phyloP scores from a whole-genome alignment of 257 asterid genomes.

The Asclepias syriaca region DNA sequence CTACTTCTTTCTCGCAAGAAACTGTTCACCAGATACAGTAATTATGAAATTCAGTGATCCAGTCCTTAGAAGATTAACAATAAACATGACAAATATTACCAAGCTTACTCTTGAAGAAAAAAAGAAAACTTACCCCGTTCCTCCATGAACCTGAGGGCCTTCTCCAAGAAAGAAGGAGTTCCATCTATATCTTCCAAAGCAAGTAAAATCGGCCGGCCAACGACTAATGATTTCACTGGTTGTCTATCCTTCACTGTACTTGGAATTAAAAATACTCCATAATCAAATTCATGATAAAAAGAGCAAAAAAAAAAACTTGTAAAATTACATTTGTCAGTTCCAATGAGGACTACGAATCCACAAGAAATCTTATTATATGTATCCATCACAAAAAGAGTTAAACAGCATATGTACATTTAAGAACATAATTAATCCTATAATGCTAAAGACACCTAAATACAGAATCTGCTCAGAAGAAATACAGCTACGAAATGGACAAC shows the following conservation, averaged over 20 bases:
- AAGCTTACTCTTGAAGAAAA: conserved; percentile 4
- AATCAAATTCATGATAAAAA: conserved; percentile 11
- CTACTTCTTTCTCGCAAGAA: background rate
- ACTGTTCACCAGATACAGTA: background rate
- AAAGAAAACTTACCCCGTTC: conserved; percentile 58
- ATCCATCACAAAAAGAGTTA: background rate
- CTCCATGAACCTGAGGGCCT: conserved; percentile 90
- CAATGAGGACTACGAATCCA: background rate
- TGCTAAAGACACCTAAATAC: background rate
- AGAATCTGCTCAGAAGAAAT: background rate
- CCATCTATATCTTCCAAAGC: conserved; percentile 98
- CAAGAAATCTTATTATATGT: background rate
- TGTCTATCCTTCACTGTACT: conserved; percentile 68
- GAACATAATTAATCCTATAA: background rate
- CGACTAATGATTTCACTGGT: conserved; percentile 63
- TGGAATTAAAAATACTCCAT: background rate
- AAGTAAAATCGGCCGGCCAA: conserved; percentile 93
- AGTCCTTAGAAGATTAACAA: background rate
- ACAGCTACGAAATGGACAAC: background rate
- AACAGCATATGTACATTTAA: background rate
- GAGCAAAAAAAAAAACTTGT: background rate
- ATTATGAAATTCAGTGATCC: background rate
- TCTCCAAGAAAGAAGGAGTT: conserved; percentile 94
- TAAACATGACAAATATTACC: background rate
- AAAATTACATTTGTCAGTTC: background rate